Evolutionary conservation across 2,329 filamentous ascomycete genomes (phyloP), one percentile per base, ranked within the genome.

Genomic region (Cladosporium sp.): DNA sequence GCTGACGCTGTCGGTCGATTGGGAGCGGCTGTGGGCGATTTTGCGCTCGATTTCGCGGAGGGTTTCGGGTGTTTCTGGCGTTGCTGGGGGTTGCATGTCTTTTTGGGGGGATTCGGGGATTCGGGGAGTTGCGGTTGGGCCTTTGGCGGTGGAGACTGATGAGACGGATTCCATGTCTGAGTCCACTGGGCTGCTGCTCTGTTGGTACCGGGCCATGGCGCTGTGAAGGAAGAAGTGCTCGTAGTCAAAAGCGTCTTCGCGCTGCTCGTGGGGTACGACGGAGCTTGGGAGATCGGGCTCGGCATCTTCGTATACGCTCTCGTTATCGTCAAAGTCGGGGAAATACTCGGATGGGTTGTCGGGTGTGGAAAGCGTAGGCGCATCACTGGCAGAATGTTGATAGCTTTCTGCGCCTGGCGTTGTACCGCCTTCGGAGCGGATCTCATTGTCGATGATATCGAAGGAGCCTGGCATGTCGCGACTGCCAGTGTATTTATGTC

Each of bases 161-260:
- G 69, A 73, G 36, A 65, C 67, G 1, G 75, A 76, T 4, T 51
- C 51, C 16, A 35, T 43, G 13, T 52, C 53, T 11, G 60, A 82
- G 84, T 43, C 71, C 68, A 33, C 71, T 66, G 4, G 73, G 72
- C 51, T 39, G 15, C 40, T 43, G 32, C 40, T 77, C 73, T 55
- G 49, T 57, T 78, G 83, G 62, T 89, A 84, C 2, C 79, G 89
- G 5, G 89, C 90, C 78, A 96, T 84, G 9, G 90, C 89, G 58
- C 88, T 95, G 67, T 96, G 90, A 12, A 96, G 76, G 67, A 95
- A 95, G 70, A 96, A 96, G 64, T 95, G 85, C 67, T 95, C 88
- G 55, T 97, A 97, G 66, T 97, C 92, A 62, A 97, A 97, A 1
- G 91, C 91, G 67, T 97, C 92, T 57, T 91, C 84, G 16, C 92